A percentile compares a stretch with the other conserved stretches of the same genome.
These are phyloP conservation scores for Bruguiera hainesii DNA, from an alignment of 441 rosid genomes.

Conservation along the genomic window DNA sequence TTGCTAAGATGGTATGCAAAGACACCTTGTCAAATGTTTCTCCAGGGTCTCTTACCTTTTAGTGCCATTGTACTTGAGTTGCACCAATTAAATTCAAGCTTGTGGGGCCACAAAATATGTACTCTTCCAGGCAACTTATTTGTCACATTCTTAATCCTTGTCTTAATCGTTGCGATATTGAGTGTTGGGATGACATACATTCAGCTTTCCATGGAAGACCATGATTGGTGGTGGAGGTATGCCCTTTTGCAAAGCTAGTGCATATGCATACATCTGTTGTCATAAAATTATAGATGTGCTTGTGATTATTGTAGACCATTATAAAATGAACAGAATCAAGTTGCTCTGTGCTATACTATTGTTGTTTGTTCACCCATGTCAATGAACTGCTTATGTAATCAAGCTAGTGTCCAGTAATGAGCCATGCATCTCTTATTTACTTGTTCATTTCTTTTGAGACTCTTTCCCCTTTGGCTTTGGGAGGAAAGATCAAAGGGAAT, in stretches of 20 bases:
- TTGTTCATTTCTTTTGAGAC: too few relatives aligned
- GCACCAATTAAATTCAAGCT: slow-evolving; percentile 55
- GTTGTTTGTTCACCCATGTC: too few relatives aligned
- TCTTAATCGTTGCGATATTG: slow-evolving; percentile 52
- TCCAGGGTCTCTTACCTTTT: slow-evolving; percentile 67
- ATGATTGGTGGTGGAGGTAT: slow-evolving; percentile 98
- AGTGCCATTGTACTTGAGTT: slow-evolving; percentile 64
- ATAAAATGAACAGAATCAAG: background rate
- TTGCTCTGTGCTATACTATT: too few relatives aligned
- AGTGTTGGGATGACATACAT: slow-evolving; percentile 69
- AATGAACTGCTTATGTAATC: too few relatives aligned
- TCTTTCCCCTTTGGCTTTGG: background rate
- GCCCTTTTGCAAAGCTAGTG: slow-evolving; percentile 9
- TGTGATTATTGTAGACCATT: background rate
- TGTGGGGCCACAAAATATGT: slow-evolving; percentile 78
- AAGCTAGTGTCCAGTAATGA: too few relatives aligned
- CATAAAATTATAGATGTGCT: background rate
- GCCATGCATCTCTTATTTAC: too few relatives aligned
- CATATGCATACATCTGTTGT: background rate
- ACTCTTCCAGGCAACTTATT: slow-evolving; percentile 60
- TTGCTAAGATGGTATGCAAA: slow-evolving; percentile 55
- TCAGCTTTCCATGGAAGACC: slow-evolving; percentile 80
- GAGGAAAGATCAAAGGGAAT: background rate
- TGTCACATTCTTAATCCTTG: slow-evolving; percentile 48
- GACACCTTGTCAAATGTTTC: slow-evolving; percentile 60